A percentile compares a stretch with the other conserved stretches of the same genome.
Conservation (phyloP, 1,139 yeast genomes). For the Kurtzmaniella quercitrusa region DNA sequence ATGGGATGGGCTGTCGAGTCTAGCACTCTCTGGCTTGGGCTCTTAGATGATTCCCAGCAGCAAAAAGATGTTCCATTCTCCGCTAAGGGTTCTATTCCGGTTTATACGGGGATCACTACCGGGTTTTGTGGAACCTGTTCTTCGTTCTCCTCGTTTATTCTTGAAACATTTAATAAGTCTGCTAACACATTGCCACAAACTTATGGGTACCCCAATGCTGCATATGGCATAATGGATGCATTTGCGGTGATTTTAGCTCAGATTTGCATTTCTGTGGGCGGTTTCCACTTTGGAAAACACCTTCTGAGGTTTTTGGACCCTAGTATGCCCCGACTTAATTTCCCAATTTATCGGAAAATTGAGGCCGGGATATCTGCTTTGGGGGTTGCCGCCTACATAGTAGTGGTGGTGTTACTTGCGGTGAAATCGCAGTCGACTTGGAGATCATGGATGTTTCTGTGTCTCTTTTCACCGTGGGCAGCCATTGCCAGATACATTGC, state of each 20-base stretch:
- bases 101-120: constrained; percentile 64
- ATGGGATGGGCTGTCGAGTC: constrained; percentile 49
- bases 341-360: constrained; percentile 13
- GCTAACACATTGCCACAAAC: constrained; percentile 38
- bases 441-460: constrained; percentile 62
- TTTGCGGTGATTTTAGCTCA: constrained; percentile 32
- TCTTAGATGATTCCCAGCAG: constrained; percentile 11
- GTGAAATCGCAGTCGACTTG: constrained; percentile 37
- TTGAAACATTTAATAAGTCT: constrained; percentile 57
- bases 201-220: constrained; percentile 54
- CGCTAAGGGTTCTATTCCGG: constrained; percentile 38
- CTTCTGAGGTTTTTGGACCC: constrained; percentile 31
- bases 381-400: constrained; percentile 34
- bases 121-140: constrained; percentile 86
- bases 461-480: constrained; percentile 63
- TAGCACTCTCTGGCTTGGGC: constrained; percentile 19
- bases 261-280: constrained; percentile 31
- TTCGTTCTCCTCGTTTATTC: constrained; percentile 70
- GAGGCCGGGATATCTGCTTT: constrained; percentile 18
- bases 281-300: constrained; percentile 33
- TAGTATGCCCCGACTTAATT: constrained; percentile 19
- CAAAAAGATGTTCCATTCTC: neutral
- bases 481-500: constrained; percentile 55
- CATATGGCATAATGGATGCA: constrained; percentile 76
- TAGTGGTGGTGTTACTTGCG: constrained; percentile 39